Conservation (phyloP, 148 eudicot species). For the Rhododendron ovatum region DNA sequence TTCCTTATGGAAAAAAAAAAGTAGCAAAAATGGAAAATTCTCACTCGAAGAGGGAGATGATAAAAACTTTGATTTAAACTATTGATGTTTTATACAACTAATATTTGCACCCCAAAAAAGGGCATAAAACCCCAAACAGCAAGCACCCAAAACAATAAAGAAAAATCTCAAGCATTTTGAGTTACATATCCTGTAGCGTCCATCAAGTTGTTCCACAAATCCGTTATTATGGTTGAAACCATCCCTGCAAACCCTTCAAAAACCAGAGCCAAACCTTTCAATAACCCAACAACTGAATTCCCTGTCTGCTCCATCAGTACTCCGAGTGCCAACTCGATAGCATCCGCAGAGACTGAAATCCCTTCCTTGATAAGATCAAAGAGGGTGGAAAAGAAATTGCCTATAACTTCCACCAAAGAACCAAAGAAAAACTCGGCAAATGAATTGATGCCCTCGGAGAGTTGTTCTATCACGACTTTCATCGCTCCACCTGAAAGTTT, state of each 20-base stretch:
- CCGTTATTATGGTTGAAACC: slow-evolving; percentile 30
- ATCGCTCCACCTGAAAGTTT: slow-evolving; percentile 14
- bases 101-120: neutral
- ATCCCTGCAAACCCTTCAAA: slow-evolving; percentile 34
- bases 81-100: neutral
- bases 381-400: slow-evolving; percentile 15
- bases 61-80: neutral
- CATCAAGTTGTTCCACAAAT: slow-evolving; percentile 33
- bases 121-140: neutral
- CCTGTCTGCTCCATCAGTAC: slow-evolving; percentile 31
- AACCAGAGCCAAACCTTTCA: slow-evolving; percentile 21
- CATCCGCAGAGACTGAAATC: slow-evolving; percentile 22
- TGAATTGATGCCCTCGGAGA: neutral
- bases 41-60: neutral
- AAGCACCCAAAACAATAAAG: neutral
- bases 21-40: neutral
- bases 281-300: slow-evolving; percentile 26
- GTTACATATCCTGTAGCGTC: slow-evolving; percentile 37
- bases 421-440: slow-evolving; percentile 39
- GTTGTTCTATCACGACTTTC: neutral
- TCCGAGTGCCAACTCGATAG: slow-evolving; percentile 19
- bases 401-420: neutral
- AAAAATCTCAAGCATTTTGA: slow-evolving; percentile 34
- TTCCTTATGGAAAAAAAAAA: too few species aligned
- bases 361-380: slow-evolving; percentile 37